Evolutionary conservation across 1,139 yeast genomes (phyloP).

Genomic region (Debaryomyces coudertii): DNA sequence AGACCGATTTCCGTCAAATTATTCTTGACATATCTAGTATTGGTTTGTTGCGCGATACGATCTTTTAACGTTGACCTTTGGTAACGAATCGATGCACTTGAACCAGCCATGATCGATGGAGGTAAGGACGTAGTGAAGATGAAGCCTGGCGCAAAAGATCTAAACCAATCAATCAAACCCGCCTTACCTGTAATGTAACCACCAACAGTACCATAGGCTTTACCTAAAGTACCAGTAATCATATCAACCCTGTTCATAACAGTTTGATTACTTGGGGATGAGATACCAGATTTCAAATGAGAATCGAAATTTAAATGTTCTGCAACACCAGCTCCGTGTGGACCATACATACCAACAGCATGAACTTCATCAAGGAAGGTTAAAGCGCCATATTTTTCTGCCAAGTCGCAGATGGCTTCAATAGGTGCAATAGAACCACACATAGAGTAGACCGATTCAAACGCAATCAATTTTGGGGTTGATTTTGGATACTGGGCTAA

Average conservation of each 20-base stretch:
- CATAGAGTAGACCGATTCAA: conserved; percentile 97
- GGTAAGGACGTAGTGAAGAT: conserved; percentile 96
- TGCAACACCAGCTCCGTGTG: conserved; percentile 99
- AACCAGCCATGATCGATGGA: conserved; percentile 98
- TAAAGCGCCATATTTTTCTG: conserved; percentile 95
- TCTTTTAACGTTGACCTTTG: conserved; percentile 78
- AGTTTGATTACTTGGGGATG: conserved; percentile 52
- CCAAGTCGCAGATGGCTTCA: conserved; percentile 89
- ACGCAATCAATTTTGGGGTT: conserved; percentile 92
- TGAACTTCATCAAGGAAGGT: conserved; percentile 98
- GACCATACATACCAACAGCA: conserved; percentile 98
- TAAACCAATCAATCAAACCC: conserved; percentile 86
- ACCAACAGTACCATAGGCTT: conserved; percentile 96
- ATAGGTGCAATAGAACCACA: conserved; percentile 97
- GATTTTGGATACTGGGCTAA: conserved; percentile 80
- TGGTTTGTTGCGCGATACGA: conserved; percentile 82
- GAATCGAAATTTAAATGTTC: conserved; percentile 90
- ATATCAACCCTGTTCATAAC: conserved; percentile 91
- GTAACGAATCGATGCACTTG: conserved; percentile 81
- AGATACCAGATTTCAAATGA: conserved; percentile 70
- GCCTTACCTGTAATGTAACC: conserved; percentile 94
- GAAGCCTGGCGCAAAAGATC: conserved; percentile 97
- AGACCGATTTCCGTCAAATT: conserved; percentile 72
- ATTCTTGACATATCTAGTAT: conserved; percentile 82
- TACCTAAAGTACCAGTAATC: conserved; percentile 96